A percentile compares a stretch with the other conserved stretches of the same genome.
Conservation (phyloP, 2,329 filamentous ascomycete genomes). For the Apiospora sp. region DNA sequence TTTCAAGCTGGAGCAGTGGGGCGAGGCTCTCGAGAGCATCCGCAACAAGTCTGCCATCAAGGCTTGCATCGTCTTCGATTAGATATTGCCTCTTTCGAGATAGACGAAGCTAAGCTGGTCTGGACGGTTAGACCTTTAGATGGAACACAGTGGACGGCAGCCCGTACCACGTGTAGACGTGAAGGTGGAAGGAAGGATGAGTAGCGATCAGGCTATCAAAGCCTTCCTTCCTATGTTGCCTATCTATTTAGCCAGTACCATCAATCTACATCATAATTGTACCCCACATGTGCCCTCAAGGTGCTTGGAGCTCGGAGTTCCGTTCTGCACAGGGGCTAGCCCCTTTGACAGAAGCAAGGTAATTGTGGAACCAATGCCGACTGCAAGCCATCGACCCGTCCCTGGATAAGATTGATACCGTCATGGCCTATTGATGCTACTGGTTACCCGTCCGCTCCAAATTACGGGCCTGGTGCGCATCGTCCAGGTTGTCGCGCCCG, state of each 20-base stretch:
- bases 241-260: not conserved
- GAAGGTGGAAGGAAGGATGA: not conserved
- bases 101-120: not conserved
- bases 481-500: too few relatives aligned
- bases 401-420: too few relatives aligned
- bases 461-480: not conserved
- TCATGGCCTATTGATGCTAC: not conserved
- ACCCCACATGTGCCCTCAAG: slow-evolving; percentile 19
- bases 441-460: not conserved
- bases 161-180: not conserved
- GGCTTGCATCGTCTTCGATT: slow-evolving; percentile 76
- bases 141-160: not conserved
- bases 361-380: not conserved
- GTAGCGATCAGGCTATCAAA: not conserved
- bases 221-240: not conserved
- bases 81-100: slow-evolving; percentile 32
- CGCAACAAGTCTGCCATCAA: slow-evolving; percentile 78
- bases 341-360: not conserved
- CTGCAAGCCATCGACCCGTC: not conserved
- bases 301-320: slow-evolving; percentile 9
- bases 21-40: slow-evolving; percentile 74
- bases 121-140: not conserved
- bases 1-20: slow-evolving; percentile 77
- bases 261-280: slow-evolving; percentile 1
- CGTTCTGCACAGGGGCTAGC: slow-evolving; percentile 1